phyloP scores from a whole-genome alignment of 1,284 basidiomycete genomes.

The Ganoderma boninense region DNA sequence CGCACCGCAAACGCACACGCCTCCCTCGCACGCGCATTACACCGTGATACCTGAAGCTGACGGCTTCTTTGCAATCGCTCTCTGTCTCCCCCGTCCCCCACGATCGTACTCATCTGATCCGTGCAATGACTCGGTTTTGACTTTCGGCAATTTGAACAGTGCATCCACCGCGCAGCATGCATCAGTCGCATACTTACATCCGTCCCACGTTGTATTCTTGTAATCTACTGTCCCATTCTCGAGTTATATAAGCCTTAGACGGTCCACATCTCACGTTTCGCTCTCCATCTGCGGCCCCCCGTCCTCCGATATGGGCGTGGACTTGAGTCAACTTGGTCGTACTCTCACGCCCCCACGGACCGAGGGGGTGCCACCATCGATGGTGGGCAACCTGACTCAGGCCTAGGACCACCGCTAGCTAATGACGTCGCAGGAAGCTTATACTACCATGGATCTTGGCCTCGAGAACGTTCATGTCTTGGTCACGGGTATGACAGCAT shows the following conservation, averaged over 20 bases:
- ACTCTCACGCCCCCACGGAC: not conserved
- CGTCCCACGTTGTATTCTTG: slow-evolving; percentile 9
- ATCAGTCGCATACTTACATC: not conserved
- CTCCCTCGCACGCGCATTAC: not conserved
- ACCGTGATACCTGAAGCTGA: slow-evolving; percentile 24
- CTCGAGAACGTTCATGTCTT: slow-evolving; percentile 45
- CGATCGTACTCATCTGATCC: slow-evolving; percentile 5
- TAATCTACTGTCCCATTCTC: slow-evolving; percentile 1
- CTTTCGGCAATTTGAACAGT: slow-evolving; percentile 5
- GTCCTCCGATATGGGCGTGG: not conserved
- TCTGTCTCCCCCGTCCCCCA: not conserved
- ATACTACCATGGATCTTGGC: slow-evolving; percentile 43
- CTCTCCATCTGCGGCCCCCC: not conserved
- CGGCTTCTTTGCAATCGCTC: slow-evolving; percentile 4
- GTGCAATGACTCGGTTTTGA: slow-evolving; percentile 8
- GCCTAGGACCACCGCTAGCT: slow-evolving; percentile 4
- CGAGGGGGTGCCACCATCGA: slow-evolving; percentile 8
- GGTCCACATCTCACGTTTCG: not conserved
- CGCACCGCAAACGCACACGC: not conserved
- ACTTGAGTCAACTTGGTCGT: not conserved
- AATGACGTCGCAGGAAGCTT: not conserved
- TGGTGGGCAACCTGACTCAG: not conserved
- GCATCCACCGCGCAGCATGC: slow-evolving; percentile 8
- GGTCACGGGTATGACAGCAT: slow-evolving; percentile 41
- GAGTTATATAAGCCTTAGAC: slow-evolving; percentile 6